Evolutionary conservation across 192 early-diverging fungal species (phyloP).

Genomic region (Podila minutissima): DNA sequence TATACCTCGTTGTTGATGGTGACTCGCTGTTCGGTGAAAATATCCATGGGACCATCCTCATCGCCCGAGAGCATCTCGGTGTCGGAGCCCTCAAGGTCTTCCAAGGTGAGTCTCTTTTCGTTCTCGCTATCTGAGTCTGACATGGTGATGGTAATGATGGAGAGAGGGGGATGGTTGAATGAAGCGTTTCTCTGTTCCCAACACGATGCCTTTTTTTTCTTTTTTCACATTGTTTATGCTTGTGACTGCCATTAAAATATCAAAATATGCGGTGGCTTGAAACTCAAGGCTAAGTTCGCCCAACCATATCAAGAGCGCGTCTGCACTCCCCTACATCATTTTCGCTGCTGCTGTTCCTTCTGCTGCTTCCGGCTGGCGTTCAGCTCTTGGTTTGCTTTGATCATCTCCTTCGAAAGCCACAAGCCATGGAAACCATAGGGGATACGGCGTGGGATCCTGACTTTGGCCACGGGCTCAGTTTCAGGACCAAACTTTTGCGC

Average conservation of each 20-base stretch:
- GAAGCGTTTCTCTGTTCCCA: slow-evolving; percentile 2
- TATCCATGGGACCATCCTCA: slow-evolving; percentile 45
- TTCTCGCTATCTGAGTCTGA: slow-evolving; percentile 52
- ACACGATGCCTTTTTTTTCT: background rate
- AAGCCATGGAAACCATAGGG: slow-evolving; percentile 45
- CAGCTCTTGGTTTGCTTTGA: slow-evolving; percentile 28
- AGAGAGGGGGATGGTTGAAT: slow-evolving; percentile 12
- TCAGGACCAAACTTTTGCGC: slow-evolving; percentile 30
- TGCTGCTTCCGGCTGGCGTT: background rate
- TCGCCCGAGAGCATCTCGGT: slow-evolving; percentile 28
- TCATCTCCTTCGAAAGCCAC: slow-evolving; percentile 23
- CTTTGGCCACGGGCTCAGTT: slow-evolving; percentile 25
- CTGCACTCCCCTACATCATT: too few species aligned
- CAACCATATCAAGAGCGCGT: too few species aligned
- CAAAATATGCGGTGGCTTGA: too few species aligned
- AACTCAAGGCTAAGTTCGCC: too few species aligned
- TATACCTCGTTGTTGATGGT: slow-evolving; percentile 42
- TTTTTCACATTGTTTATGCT: too few species aligned
- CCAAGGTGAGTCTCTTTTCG: slow-evolving; percentile 42
- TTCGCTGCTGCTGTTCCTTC: background rate
- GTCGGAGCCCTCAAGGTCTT: slow-evolving; percentile 32
- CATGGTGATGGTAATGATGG: slow-evolving; percentile 17
- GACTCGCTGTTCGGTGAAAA: slow-evolving; percentile 29
- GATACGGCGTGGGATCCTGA: slow-evolving; percentile 30
- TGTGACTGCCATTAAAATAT: too few species aligned